Percentiles rank a stretch among this genome's conserved stretches.
Evolutionary conservation across 1,284 basidiomycete genomes (phyloP).

Genomic region (Earliella scabrosa): DNA sequence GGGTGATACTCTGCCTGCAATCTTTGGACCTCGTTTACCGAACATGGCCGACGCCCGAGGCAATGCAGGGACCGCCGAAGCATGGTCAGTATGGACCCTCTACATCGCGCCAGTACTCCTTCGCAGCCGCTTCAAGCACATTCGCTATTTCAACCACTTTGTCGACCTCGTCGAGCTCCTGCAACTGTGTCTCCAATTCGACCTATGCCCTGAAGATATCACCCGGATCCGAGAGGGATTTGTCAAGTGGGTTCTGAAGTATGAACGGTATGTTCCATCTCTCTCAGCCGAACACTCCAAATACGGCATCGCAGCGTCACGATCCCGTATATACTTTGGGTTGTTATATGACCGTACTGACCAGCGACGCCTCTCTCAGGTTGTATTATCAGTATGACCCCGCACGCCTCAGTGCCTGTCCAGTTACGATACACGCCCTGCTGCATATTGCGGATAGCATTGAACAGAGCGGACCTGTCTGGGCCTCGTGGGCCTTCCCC

Average conservation of each 20-base stretch:
- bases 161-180: slow-evolving; percentile 43
- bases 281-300: too few relatives aligned
- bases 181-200: slow-evolving; percentile 45
- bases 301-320: too few relatives aligned
- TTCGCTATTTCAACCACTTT: slow-evolving; percentile 47
- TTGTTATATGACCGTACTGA: too few relatives aligned
- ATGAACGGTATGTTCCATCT: slow-evolving; percentile 49
- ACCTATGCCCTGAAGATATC: slow-evolving; percentile 40
- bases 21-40: not conserved
- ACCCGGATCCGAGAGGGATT: slow-evolving; percentile 37
- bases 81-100: slow-evolving; percentile 41
- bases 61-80: slow-evolving; percentile 34
- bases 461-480: slow-evolving; percentile 37
- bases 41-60: not conserved
- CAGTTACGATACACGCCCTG: slow-evolving; percentile 43
- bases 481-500: slow-evolving; percentile 39
- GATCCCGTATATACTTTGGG: not conserved
- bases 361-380: too few relatives aligned
- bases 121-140: slow-evolving; percentile 28
- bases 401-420: slow-evolving; percentile 37
- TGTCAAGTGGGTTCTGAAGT: slow-evolving; percentile 44
- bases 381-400: slow-evolving; percentile 44
- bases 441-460: slow-evolving; percentile 42
- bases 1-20: not conserved
- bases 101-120: slow-evolving; percentile 47